Evolutionary conservation across 805 yeast species (phyloP).

Genomic region (Wickerhamomyces xylosicus): DNA sequence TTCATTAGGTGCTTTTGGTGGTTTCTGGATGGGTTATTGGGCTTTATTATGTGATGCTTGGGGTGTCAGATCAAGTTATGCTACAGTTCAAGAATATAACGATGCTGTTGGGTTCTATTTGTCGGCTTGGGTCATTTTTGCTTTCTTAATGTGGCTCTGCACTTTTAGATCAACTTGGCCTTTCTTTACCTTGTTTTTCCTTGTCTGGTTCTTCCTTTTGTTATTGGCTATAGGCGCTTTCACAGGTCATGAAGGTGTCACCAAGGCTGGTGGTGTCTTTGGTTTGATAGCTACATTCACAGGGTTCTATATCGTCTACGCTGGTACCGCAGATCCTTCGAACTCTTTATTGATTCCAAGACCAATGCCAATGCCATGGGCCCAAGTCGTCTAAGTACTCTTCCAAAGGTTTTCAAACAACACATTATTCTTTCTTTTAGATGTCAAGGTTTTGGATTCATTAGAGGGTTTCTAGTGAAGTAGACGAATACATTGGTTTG

Average conservation of each 20-base stretch:
- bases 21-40: slow-evolving; percentile 71
- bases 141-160: slow-evolving; percentile 45
- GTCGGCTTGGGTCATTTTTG: slow-evolving; percentile 56
- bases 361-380: slow-evolving; percentile 44
- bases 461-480: no score
- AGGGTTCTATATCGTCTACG: slow-evolving; percentile 57
- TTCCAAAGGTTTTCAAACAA: no score
- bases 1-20: slow-evolving; percentile 40
- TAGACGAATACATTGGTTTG: no score
- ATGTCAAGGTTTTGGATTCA: no score
- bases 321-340: slow-evolving; percentile 46
- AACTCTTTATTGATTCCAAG: slow-evolving; percentile 47
- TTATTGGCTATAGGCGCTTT: slow-evolving; percentile 40
- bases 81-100: slow-evolving; percentile 30
- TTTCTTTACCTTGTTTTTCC: slow-evolving; percentile 43
- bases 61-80: slow-evolving; percentile 40
- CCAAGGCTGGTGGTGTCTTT: slow-evolving; percentile 52
- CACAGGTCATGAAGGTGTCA: slow-evolving; percentile 30
- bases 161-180: slow-evolving; percentile 52
- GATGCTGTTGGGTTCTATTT: slow-evolving; percentile 50
- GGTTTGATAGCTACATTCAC: slow-evolving; percentile 45
- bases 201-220: slow-evolving; percentile 45
- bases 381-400: slow-evolving; percentile 21
- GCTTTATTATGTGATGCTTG: slow-evolving; percentile 51
- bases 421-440: no score